phyloP scores from a whole-genome alignment of 257 asterid genomes.

The Capsicum chinense region DNA sequence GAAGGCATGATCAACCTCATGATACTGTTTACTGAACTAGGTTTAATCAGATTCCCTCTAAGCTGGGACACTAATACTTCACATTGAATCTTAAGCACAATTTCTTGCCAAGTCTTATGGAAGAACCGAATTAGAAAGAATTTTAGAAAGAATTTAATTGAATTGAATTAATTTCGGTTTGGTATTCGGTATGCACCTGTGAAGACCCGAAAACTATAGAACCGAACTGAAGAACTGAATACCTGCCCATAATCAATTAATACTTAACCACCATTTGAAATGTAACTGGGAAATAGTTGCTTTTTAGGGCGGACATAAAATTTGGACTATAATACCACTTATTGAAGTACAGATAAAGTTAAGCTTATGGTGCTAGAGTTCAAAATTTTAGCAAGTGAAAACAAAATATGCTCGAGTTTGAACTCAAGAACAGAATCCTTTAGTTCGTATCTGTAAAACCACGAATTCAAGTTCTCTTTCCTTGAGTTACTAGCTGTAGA shows the following conservation, averaged over 20 bases:
- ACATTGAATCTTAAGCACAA: conserved; percentile 55
- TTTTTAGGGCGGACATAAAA: not conserved
- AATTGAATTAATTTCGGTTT: not conserved
- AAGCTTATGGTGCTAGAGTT: not conserved
- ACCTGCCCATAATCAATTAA: too few species aligned
- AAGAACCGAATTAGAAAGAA: conserved; percentile 25
- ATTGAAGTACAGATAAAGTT: not conserved
- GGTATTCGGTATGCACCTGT: not conserved
- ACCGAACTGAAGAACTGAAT: not conserved
- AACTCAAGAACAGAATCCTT: not conserved
- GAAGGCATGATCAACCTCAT: not conserved
- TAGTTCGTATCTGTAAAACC: not conserved
- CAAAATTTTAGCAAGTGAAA: not conserved
- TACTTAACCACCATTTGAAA: too few species aligned
- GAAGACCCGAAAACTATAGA: not conserved
- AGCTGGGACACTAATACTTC: conserved; percentile 46
- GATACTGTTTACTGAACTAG: conserved; percentile 9
- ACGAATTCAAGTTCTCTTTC: not conserved
- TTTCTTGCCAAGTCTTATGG: conserved; percentile 75
- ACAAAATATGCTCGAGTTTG: not conserved
- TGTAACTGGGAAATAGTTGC: too few species aligned
- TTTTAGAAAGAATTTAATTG: not conserved
- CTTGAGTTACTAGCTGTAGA: not conserved
- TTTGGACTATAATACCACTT: not conserved
- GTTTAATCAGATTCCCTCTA: conserved; percentile 46